A percentile compares a stretch with the other conserved stretches of the same genome.
Conservation (phyloP, 2,329 filamentous ascomycete species). For the Cercospora sp. region DNA sequence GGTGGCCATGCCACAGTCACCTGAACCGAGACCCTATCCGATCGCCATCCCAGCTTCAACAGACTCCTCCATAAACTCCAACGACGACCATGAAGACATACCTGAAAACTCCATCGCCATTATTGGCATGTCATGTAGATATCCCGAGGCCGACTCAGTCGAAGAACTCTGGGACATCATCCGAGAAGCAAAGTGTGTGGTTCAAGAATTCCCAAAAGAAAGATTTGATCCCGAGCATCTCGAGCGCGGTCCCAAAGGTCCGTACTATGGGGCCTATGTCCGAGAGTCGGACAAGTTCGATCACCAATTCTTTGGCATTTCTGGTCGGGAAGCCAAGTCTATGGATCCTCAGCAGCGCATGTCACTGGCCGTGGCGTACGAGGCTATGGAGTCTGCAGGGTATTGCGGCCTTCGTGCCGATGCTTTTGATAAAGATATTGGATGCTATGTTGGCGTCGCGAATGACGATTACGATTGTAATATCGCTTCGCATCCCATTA, state of each 20-base stretch:
- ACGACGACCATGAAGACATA: no score
- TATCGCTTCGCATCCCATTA: conserved; percentile 39
- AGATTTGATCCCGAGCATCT: not conserved
- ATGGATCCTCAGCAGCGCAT: conserved; percentile 39
- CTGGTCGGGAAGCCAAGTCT: conserved; percentile 30
- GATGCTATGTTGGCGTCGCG: conserved; percentile 41
- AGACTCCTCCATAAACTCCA: no score
- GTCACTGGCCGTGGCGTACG: conserved; percentile 35
- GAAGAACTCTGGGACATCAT: conserved; percentile 19
- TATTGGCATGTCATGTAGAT: conserved; percentile 19
- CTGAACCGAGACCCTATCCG: no score
- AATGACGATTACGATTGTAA: conserved; percentile 48
- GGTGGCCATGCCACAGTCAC: no score
- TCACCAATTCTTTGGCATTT: conserved; percentile 39
- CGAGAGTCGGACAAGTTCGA: conserved; percentile 35
- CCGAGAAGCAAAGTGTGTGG: conserved; percentile 1
- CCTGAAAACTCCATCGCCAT: conserved; percentile 13
- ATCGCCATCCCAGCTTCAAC: no score
- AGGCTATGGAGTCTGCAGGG: conserved; percentile 39
- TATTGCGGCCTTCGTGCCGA: conserved; percentile 41
- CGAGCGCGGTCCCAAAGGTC: not conserved
- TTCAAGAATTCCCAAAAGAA: not conserved
- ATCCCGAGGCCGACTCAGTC: conserved; percentile 10
- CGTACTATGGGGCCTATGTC: conserved; percentile 15
- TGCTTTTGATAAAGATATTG: not conserved